Base-by-base conservation (phyloP, 306 rosid genomes). In the Arachis hypogaea region DNA sequence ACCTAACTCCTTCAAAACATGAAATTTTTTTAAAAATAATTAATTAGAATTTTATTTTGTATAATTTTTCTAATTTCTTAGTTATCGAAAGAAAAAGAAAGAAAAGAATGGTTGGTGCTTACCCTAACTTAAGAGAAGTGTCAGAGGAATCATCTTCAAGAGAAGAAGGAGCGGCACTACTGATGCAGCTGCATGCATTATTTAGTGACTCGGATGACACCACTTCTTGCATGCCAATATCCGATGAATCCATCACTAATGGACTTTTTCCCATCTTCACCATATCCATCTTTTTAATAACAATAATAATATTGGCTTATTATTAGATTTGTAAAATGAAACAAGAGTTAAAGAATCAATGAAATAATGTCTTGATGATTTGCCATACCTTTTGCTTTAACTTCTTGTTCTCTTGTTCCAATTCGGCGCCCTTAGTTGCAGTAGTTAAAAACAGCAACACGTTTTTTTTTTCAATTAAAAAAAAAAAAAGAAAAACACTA, bases 91-190 rank as follows among this genome's bases (percentile, higher is more conserved):
- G 1, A 22, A 22, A 22, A 22, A 22, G 28, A 22, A 33, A 33
- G 16, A 9, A 49, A 49, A n/a, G 10, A 10, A 3, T 49, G 16
- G 2, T 1, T 0, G 0, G 46, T 16, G 29, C 80, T 75, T 58
- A 80, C 84, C 84, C 84, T 75, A 80, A 75, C 54, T 71, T 80
- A 5, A 80, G 77, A 69, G 65, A 75, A 22, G 70, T 80, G 69
- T 57, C 63, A 11, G 84, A 80, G n/a, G 80, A 63, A 63, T 80
- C 74, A 64, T 69, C 77, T n/a, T 75, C 80, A 58, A 80, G 36
- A 69, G 76, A 71, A 56, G 61, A 68, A 58, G 75, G 44, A 69
- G 76, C 66, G 47, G 55, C 63, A 6, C 73, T 73, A 75, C 68
- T 80, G 29, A 55, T 67, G 61, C 61, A 51, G 76, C 68, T 66